Conservation (phyloP, 495 filamentous ascomycete species). For the Staphylotrichum longicolle region DNA sequence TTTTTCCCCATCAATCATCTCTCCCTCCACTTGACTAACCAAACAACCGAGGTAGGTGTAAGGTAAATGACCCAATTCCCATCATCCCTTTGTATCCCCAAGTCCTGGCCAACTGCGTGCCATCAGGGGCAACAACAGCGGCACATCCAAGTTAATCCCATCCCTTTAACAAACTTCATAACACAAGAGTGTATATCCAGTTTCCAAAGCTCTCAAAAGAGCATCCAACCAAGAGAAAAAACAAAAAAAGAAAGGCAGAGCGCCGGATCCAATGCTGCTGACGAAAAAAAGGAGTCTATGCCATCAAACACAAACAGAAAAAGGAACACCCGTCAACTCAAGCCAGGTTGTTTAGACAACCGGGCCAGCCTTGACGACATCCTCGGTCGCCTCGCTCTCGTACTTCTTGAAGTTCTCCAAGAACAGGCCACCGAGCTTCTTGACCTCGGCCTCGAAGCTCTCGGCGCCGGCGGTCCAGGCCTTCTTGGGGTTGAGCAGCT, state of each 20-base stretch:
- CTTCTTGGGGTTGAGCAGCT: conserved; percentile 91
- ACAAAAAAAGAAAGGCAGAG: background rate
- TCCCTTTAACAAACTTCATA: too few relatives aligned
- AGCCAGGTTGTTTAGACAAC: conserved; percentile 33
- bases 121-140: too few relatives aligned
- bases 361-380: conserved; percentile 58
- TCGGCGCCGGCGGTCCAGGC: conserved; percentile 78
- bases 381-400: conserved; percentile 40
- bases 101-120: too few relatives aligned
- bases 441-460: conserved; percentile 81
- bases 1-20: background rate
- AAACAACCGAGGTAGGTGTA: too few relatives aligned
- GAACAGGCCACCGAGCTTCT: conserved; percentile 83
- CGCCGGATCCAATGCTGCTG: conserved; percentile 18
- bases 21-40: too few relatives aligned
- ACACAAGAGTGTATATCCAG: too few relatives aligned
- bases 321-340: conserved; percentile 1
- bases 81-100: too few relatives aligned
- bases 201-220: too few relatives aligned
- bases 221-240: background rate
- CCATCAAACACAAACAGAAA: background rate
- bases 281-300: background rate
- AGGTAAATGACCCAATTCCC: too few relatives aligned
- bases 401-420: conserved; percentile 79
- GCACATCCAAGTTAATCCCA: too few relatives aligned